Conservation (phyloP, 129 eudicot genomes). For the Centaurea solstitialis region DNA sequence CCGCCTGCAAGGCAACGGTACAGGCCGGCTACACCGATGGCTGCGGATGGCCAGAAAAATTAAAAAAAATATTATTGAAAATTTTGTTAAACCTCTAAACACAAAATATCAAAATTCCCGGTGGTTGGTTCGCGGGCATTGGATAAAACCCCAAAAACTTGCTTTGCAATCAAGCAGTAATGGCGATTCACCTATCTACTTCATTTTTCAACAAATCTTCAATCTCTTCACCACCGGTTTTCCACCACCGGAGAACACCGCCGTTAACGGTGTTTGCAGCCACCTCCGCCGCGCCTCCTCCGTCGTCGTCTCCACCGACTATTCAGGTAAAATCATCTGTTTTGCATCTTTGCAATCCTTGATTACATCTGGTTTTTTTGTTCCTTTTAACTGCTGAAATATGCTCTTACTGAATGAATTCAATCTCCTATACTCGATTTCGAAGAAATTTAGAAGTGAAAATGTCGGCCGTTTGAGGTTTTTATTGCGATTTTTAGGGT, state of each 20-base stretch:
- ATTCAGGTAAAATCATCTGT: conserved; percentile 48
- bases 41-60: too few relatives aligned
- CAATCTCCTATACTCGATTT: neutral
- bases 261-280: conserved; percentile 31
- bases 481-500: neutral
- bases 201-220: conserved; percentile 37
- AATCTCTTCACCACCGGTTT: conserved; percentile 23
- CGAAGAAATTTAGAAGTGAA: neutral
- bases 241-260: conserved; percentile 27
- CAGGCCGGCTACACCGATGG: too few relatives aligned
- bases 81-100: too few relatives aligned
- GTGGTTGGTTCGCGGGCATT: neutral
- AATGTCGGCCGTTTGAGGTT: neutral
- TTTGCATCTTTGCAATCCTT: too few relatives aligned
- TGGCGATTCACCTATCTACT: conserved; percentile 55
- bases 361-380: too few relatives aligned
- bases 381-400: neutral
- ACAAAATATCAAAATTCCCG: too few relatives aligned
- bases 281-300: conserved; percentile 43
- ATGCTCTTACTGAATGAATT: neutral
- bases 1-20: too few relatives aligned
- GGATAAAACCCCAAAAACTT: neutral
- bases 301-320: conserved; percentile 50
- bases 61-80: too few relatives aligned
- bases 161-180: conserved; percentile 17